Base-by-base conservation (phyloP, 345 rosid species). In the Salix brachista region DNA sequence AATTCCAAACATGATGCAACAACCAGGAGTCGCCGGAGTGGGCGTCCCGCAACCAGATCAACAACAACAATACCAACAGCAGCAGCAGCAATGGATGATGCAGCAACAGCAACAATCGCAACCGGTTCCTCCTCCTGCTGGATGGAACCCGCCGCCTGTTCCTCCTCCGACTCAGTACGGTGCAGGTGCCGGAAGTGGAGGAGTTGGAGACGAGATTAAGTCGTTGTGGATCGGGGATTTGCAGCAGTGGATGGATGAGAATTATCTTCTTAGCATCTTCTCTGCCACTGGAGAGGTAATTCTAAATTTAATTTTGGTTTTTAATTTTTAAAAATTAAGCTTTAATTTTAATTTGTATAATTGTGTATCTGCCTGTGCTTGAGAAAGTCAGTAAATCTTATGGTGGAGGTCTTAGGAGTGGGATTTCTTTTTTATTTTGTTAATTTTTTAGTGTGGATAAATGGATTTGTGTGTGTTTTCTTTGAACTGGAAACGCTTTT, bases 141-240 rank as follows among this genome's bases (percentile, higher is more conserved):
- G 88, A 3, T 95, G 97, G 97, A 83, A 87, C 34, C 96, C 90
- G 8, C 96, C 89, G 75, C 90, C 91, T 0, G 94, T 90, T 16
- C 92, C 91, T 26, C 86, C 88, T 36, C 90, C 94, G 5, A 46
- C 86, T 36, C 92, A 89, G 78, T 83, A 84, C 41, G 79, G 79
- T 37, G 52, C 80, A 72, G 75, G 67, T 30, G 67, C 69, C 12
- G 46, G 23, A n/a, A 60, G 30, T n/a, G 60, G 73, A 18, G 78
- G 39, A 14, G 83, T 65, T 71, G 68, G 68, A 13, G 73, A 65
- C 13, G 97, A 91, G 86, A 82, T 92, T 82, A 89, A 88, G 80
- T 91, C 97, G 17, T 80, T 96, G 76, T 96, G 98, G 99, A 92
- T 96, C 80, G 98, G 98, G 16, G 98, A 93, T 82, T 75, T 93